Conservation (phyloP, 139 green algal genomes). For the Raphidocelis subcapitata region DNA sequence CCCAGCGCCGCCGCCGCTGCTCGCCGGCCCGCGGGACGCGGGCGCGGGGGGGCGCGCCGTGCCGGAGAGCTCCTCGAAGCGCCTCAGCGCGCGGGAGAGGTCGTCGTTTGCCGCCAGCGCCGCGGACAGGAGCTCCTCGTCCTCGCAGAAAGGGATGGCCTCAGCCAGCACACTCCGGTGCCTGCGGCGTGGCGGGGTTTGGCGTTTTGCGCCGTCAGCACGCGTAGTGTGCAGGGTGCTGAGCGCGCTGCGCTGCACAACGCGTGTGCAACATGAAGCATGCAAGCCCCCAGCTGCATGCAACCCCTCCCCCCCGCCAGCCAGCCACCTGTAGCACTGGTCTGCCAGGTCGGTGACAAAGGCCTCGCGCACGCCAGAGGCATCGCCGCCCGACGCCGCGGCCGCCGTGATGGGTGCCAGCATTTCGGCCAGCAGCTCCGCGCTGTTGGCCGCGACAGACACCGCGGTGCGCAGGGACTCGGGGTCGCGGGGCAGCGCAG, state of each 20-base stretch:
- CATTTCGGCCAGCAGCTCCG: constrained; percentile 34
- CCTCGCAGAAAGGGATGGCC: constrained; percentile 5
- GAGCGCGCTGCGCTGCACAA: background rate
- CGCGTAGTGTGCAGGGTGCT: background rate
- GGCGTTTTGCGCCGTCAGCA: background rate
- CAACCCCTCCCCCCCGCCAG: background rate
- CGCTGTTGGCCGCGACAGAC: constrained; percentile 16
- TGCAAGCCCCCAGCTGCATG: background rate
- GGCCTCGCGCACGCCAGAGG: constrained; percentile 34
- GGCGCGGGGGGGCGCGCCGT: too few relatives aligned
- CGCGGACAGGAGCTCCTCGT: constrained; percentile 16
- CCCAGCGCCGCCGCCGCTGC: too few relatives aligned
- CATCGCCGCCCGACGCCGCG: constrained; percentile 8
- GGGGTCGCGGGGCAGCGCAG: background rate
- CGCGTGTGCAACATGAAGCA: background rate
- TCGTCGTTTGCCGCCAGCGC: constrained; percentile 35
- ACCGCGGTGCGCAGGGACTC: constrained; percentile 4
- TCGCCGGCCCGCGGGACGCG: too few relatives aligned
- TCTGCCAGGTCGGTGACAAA: constrained; percentile 47
- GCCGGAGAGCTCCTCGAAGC: constrained; percentile 8
- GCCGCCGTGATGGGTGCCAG: constrained; percentile 8
- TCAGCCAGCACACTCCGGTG: constrained; percentile 19
- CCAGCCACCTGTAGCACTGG: constrained; percentile 30
- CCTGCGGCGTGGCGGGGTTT: background rate
- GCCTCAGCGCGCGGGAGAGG: background rate